Percentiles rank a stretch among this genome's conserved stretches.
These are phyloP conservation scores for Prunus mongolica DNA, from an alignment of 306 rosid species.

Conservation along the genomic window DNA sequence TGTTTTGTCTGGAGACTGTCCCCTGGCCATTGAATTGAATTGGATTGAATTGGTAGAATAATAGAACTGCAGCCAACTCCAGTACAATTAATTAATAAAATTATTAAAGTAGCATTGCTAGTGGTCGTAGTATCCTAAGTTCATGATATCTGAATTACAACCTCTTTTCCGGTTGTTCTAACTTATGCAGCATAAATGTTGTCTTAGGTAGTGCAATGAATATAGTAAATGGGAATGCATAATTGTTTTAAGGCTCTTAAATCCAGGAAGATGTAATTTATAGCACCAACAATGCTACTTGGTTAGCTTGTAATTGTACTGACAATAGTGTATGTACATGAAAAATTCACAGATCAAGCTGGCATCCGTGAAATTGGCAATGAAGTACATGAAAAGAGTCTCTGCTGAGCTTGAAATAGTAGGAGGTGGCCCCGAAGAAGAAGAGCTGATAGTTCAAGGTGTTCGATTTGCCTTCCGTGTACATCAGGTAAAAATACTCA, in stretches of 20 bases:
- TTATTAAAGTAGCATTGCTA: background rate
- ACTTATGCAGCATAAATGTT: background rate
- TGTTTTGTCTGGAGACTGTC: background rate
- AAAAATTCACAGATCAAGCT: constrained; percentile 66
- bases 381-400: constrained; percentile 95
- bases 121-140: too few relatives aligned
- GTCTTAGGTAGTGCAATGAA: background rate
- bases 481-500: constrained; percentile 67
- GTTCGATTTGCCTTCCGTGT: constrained; percentile 95
- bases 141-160: background rate
- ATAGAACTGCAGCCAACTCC: too few relatives aligned
- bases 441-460: constrained; percentile 90
- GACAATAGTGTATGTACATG: constrained; percentile 5
- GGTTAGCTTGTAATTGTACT: constrained; percentile 27
- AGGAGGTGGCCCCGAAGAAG: constrained; percentile 90
- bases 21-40: background rate
- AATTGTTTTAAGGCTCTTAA: background rate
- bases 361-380: constrained; percentile 89
- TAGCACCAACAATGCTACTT: background rate
- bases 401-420: constrained; percentile 92
- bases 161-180: background rate
- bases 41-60: background rate
- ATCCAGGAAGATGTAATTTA: background rate
- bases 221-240: background rate
- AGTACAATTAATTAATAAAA: too few relatives aligned